Evolutionary conservation across 192 early-diverging fungal genomes (phyloP).

Genomic region (Coemansia sp.): DNA sequence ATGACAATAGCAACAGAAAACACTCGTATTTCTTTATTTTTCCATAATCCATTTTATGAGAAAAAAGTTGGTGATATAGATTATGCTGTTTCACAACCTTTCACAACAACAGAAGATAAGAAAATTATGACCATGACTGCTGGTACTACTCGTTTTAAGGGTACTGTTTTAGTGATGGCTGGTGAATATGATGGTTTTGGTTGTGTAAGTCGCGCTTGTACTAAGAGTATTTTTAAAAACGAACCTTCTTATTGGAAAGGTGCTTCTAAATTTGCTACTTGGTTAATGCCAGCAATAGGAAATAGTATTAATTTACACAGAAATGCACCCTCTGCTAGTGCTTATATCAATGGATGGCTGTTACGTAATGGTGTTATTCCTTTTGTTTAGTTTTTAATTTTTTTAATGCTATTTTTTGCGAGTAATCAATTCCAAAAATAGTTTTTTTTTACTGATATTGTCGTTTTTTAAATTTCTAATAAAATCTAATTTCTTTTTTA

Average conservation of each 20-base stretch:
- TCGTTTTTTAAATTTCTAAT: too few species aligned
- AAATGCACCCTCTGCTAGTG: not conserved
- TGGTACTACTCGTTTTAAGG: not conserved
- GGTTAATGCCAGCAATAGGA: not conserved
- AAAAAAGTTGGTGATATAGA: not conserved
- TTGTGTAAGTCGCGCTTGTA: not conserved
- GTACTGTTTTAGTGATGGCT: not conserved
- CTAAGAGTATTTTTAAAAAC: not conserved
- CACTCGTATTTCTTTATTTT: not conserved
- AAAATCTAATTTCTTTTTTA: too few species aligned
- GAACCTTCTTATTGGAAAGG: not conserved
- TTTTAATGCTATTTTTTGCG: too few species aligned
- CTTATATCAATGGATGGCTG: not conserved
- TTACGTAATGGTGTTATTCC: not conserved
- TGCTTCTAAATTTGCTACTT: not conserved
- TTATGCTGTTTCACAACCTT: not conserved
- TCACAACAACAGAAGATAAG: not conserved
- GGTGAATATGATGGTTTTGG: not conserved
- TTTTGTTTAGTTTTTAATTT: not conserved
- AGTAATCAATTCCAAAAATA: too few species aligned
- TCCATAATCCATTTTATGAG: not conserved
- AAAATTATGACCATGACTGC: not conserved
- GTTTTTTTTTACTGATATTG: too few species aligned
- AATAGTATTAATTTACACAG: not conserved
- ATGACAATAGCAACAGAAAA: not conserved